These are phyloP conservation scores for Nicotiana rustica DNA, from an alignment of 305 asterid species.

Conservation along the genomic window DNA sequence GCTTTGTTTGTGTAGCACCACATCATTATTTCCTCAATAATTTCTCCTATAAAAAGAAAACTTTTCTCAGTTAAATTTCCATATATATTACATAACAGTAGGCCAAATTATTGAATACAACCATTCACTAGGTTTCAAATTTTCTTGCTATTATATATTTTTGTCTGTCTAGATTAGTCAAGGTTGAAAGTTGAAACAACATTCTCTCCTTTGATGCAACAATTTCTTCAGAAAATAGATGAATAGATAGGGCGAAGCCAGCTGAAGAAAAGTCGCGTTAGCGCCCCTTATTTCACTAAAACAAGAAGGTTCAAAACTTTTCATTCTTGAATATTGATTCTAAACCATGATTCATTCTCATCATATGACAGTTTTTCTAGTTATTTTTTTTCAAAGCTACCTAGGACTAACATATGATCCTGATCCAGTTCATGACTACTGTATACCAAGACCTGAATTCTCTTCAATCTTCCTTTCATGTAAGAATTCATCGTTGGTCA, in stretches of 20 bases:
- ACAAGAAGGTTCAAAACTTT: too few species aligned
- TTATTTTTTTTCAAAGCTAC: slow-evolving; percentile 41
- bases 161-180: not conserved
- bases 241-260: too few species aligned
- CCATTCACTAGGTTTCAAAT: not conserved
- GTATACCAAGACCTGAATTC: slow-evolving; percentile 69
- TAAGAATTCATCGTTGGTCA: slow-evolving; percentile 69
- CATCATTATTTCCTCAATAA: slow-evolving; percentile 23
- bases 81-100: slow-evolving; percentile 14
- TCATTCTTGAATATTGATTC: not conserved
- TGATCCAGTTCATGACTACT: slow-evolving; percentile 71
- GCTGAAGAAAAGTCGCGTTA: too few species aligned
- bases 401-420: slow-evolving; percentile 62
- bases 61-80: not conserved
- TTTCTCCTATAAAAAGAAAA: slow-evolving; percentile 15
- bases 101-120: not conserved
- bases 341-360: slow-evolving; percentile 41
- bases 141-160: not conserved
- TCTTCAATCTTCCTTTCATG: slow-evolving; percentile 63
- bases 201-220: too few species aligned
- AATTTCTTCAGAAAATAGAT: not conserved
- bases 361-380: slow-evolving; percentile 43
- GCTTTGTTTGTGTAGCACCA: slow-evolving; percentile 30
- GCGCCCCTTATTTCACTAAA: too few species aligned
- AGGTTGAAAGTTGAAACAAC: not conserved